phyloP scores from a whole-genome alignment of 2,329 filamentous ascomycete genomes.

The Trichophyton schoenleinii region DNA sequence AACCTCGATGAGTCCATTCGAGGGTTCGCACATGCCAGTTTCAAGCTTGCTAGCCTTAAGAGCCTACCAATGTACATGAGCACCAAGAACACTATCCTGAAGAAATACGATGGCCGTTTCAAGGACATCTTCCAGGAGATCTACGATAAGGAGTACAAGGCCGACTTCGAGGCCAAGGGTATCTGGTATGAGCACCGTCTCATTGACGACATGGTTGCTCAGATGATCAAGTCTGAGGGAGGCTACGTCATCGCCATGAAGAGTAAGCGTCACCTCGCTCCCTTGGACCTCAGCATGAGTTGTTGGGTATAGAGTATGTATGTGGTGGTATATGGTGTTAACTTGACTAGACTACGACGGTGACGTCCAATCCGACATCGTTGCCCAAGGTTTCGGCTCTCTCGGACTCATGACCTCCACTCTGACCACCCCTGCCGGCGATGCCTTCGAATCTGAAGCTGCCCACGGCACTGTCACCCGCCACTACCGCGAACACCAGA shows the following conservation, averaged over 20 bases:
- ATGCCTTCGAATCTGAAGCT: constrained; percentile 94
- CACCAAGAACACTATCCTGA: constrained; percentile 99
- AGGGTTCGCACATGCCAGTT: constrained; percentile 89
- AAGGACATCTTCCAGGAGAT: constrained; percentile 99
- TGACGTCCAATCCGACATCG: constrained; percentile 96
- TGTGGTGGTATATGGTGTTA: no score
- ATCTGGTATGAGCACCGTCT: constrained; percentile 99
- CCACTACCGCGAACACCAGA: constrained; percentile 98
- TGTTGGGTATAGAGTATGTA: background rate
- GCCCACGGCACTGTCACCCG: constrained; percentile 97
- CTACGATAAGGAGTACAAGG: constrained; percentile 77
- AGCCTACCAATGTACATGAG: constrained; percentile 94
- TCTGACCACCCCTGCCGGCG: constrained; percentile 89
- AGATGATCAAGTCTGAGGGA: constrained; percentile 98
- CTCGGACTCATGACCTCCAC: constrained; percentile 98
- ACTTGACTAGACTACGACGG: constrained; percentile 73
- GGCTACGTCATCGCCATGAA: constrained; percentile 97
- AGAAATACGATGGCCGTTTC: constrained; percentile 97
- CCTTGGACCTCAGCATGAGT: background rate
- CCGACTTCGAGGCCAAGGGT: constrained; percentile 74
- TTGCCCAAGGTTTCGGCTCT: constrained; percentile 95
- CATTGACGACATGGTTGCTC: constrained; percentile 99
- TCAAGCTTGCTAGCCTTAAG: constrained; percentile 88
- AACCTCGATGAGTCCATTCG: constrained; percentile 94
- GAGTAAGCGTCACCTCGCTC: constrained; percentile 50